A percentile compares a stretch with the other conserved stretches of the same genome.
Conservation (phyloP, 163 green algal species). For the Prototheca stagnorum region DNA sequence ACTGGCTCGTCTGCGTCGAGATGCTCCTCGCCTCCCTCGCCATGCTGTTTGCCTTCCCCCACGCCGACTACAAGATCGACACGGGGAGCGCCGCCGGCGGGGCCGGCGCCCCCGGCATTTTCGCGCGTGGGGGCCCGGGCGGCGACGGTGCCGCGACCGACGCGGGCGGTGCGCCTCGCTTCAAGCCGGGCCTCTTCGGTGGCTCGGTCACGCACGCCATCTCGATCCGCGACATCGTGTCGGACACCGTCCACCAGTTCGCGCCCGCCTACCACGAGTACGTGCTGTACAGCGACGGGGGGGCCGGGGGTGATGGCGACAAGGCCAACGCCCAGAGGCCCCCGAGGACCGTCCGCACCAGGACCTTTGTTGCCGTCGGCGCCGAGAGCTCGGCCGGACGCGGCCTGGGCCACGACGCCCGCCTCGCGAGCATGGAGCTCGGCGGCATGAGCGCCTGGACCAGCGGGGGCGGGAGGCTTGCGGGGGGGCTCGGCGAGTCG, state of each 20-base stretch:
- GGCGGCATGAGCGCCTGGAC: conserved; percentile 4
- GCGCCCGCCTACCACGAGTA: conserved; percentile 89
- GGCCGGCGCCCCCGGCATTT: neutral
- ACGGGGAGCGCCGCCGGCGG: neutral
- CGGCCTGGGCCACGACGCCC: conserved; percentile 5
- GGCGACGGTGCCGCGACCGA: conserved; percentile 2
- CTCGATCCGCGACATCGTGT: conserved; percentile 79
- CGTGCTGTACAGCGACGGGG: conserved; percentile 77
- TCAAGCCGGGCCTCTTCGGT: conserved; percentile 17
- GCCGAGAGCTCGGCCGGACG: conserved; percentile 2
- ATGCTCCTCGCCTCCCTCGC: conserved; percentile 73
- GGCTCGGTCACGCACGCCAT: conserved; percentile 72
- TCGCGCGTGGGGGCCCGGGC: neutral
- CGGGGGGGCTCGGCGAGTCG: no score
- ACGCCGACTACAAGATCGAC: conserved; percentile 58
- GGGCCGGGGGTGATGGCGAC: neutral
- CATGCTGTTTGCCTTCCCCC: conserved; percentile 83
- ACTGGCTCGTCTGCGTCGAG: conserved; percentile 89
- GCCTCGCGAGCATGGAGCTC: conserved; percentile 27
- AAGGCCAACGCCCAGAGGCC: no score
- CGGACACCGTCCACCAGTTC: conserved; percentile 85
- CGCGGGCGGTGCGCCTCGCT: conserved; percentile 9
- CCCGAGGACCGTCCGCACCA: conserved; percentile 8
- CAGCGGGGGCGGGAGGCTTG: neutral
- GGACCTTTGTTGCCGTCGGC: conserved; percentile 20